These are phyloP conservation scores for Halophytophthora polymorphica DNA, from an alignment of 352 stramenopile genomes.

Conservation along the genomic window DNA sequence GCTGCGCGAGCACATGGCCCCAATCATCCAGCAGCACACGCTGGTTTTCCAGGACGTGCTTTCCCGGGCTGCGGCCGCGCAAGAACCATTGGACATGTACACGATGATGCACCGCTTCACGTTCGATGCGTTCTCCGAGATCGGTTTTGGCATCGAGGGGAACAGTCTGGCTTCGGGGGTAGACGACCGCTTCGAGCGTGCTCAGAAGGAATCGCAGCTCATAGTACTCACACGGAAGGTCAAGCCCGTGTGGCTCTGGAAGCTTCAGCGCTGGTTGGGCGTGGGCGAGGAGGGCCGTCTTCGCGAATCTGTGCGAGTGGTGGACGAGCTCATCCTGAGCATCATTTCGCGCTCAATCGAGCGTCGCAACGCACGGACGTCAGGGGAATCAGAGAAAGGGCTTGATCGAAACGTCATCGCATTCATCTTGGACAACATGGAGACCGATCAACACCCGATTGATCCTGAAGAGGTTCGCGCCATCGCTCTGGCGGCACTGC, in stretches of 20 bases:
- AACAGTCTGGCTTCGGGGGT: conserved; percentile 15
- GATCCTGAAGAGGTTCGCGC: conserved; percentile 46
- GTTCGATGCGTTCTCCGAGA: neutral
- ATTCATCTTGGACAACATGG: conserved; percentile 29
- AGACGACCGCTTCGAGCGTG: conserved; percentile 36
- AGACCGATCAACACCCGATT: conserved; percentile 21
- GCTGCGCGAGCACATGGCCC: conserved; percentile 10
- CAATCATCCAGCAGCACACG: conserved; percentile 15
- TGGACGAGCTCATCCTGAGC: conserved; percentile 34
- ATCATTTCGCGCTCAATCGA: conserved; percentile 36
- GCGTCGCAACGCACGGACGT: conserved; percentile 14
- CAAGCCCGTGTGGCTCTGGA: conserved; percentile 37
- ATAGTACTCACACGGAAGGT: conserved; percentile 23
- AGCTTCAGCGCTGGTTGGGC: conserved; percentile 41
- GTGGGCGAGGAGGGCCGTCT: conserved; percentile 32
- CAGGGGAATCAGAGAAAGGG: conserved; percentile 2
- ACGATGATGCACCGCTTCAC: neutral
- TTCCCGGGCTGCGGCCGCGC: neutral
- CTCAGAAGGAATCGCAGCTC: conserved; percentile 34
- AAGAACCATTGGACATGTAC: neutral
- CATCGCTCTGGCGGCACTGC: conserved; percentile 60
- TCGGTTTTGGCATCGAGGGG: neutral
- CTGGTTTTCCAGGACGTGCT: conserved; percentile 2
- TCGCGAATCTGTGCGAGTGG: conserved; percentile 20
- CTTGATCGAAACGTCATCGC: conserved; percentile 26